Evolutionary conservation across 2,329 filamentous ascomycete genomes (phyloP), one percentile per base, ranked within the genome.

Genomic region (Penicillium hordei): DNA sequence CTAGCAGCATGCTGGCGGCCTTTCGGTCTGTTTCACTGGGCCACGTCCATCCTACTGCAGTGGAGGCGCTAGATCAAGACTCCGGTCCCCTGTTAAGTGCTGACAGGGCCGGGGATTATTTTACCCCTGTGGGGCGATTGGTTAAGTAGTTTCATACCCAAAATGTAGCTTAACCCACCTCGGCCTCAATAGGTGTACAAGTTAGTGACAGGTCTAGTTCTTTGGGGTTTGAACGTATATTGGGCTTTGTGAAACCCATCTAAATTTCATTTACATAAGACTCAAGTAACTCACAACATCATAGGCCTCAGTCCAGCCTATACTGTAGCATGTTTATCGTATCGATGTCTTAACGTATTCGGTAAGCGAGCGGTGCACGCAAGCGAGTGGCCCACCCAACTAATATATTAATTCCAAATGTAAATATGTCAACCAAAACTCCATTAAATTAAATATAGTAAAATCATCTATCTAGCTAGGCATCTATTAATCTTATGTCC

Each of bases 21-120:
- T 19, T 12, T 40, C 10, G 15, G 19, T 8, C 34, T 52, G 52
- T 59, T 46, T 46, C 49, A 62, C 56, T 33, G 15, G 27, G 42
- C 57, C 40, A 59, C 45, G 17, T 46, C 52, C 49, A 60, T 59
- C 52, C 48, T 49, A n/a, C 12, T 58, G 45, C 52, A 52, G 42
- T 21, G 12, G 48, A 42, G 29, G 44, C 34, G 15, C 56, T 43
- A 56, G 48, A 61, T 60, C 61, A 63, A 64, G 55, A 57, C 53
- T 63, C 45, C 48, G 25, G 45, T 39, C 48, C 19, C 48, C 23
- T 45, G 48, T 57, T 51, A 60, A 57, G 59, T 59, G 60, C 62
- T 63, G 59, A 64, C 59, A 63, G 42, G 52, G 33, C 52, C 31
- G 58, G 56, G 38, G 34, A 62, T 23, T 33, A 1, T 33, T 46